Conservation (phyloP, 768 basidiomycete genomes). For the Collybiopsis luxurians region DNA sequence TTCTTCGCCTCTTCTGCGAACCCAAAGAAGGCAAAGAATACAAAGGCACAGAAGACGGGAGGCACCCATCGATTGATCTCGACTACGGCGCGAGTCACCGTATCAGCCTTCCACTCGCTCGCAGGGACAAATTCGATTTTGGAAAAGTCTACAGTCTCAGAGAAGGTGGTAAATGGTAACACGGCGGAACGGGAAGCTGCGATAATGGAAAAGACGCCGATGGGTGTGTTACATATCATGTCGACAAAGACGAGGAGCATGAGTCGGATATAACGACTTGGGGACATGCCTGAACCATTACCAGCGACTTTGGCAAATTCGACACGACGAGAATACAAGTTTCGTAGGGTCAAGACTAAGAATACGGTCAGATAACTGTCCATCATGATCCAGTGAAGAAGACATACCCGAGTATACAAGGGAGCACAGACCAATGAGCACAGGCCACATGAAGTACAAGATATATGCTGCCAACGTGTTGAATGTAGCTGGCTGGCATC, state of each 20-base stretch:
- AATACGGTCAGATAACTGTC: not conserved
- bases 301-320: slow-evolving; percentile 1
- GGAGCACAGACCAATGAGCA: slow-evolving; percentile 28
- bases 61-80: slow-evolving; percentile 41
- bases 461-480: slow-evolving; percentile 25
- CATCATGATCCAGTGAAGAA: not conserved
- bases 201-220: slow-evolving; percentile 32
- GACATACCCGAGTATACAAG: slow-evolving; percentile 29
- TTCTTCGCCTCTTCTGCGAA: slow-evolving; percentile 33
- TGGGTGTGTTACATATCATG: slow-evolving; percentile 36
- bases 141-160: slow-evolving; percentile 34
- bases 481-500: slow-evolving; percentile 30
- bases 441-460: slow-evolving; percentile 26
- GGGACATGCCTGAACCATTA: slow-evolving; percentile 24
- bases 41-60: slow-evolving; percentile 28
- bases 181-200: slow-evolving; percentile 22
- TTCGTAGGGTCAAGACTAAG: slow-evolving; percentile 1
- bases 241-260: slow-evolving; percentile 46
- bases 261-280: slow-evolving; percentile 43
- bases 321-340: not conserved
- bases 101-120: slow-evolving; percentile 33
- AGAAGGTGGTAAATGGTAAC: slow-evolving; percentile 40
- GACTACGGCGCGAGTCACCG: slow-evolving; percentile 11
- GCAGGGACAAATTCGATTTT: slow-evolving; percentile 44
- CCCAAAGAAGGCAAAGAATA: slow-evolving; percentile 46